These are phyloP conservation scores for Exophiala dermatitidis DNA, from an alignment of 2,329 filamentous ascomycete species.

Conservation along the genomic window DNA sequence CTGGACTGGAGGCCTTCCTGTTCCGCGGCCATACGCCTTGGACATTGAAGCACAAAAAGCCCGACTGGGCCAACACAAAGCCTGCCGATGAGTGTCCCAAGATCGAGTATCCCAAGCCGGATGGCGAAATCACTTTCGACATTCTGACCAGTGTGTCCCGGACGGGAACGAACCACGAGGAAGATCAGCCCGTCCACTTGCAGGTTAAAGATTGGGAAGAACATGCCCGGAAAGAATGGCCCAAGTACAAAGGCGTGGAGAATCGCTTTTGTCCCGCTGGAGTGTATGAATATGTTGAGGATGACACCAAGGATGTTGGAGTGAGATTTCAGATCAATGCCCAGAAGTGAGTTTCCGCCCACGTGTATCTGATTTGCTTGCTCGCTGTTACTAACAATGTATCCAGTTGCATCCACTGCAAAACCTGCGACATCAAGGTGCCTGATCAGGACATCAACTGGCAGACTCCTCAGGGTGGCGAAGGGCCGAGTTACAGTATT, in stretches of 20 bases:
- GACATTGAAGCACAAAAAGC: slow-evolving; percentile 78
- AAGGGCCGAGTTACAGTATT: slow-evolving; percentile 59
- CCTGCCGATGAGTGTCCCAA: slow-evolving; percentile 70
- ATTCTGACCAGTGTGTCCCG: slow-evolving; percentile 91
- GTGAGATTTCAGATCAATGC: slow-evolving; percentile 96
- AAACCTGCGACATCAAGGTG: slow-evolving; percentile 98
- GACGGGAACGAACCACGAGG: slow-evolving; percentile 96
- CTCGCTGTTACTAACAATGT: slow-evolving; percentile 3
- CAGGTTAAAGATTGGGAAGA: slow-evolving; percentile 93
- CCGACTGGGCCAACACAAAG: slow-evolving; percentile 73
- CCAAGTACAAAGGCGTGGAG: slow-evolving; percentile 83
- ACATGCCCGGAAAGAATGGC: slow-evolving; percentile 76
- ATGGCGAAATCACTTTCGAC: slow-evolving; percentile 90
- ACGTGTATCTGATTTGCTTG: background rate
- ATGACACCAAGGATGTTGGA: slow-evolving; percentile 74
- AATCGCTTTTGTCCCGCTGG: slow-evolving; percentile 95
- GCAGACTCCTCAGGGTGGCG: slow-evolving; percentile 89
- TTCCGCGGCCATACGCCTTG: slow-evolving; percentile 80
- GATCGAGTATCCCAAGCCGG: slow-evolving; percentile 95
- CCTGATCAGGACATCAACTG: slow-evolving; percentile 96
- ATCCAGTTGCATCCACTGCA: slow-evolving; percentile 91
- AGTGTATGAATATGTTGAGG: slow-evolving; percentile 97
- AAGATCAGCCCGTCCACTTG: slow-evolving; percentile 94
- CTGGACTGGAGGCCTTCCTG: slow-evolving; percentile 81
- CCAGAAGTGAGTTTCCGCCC: slow-evolving; percentile 68